Percentiles rank a stretch among this genome's conserved stretches.
These are phyloP conservation scores for Cladosporium austrohemisphaericum DNA, from an alignment of 2,329 filamentous ascomycete species.

Conservation along the genomic window DNA sequence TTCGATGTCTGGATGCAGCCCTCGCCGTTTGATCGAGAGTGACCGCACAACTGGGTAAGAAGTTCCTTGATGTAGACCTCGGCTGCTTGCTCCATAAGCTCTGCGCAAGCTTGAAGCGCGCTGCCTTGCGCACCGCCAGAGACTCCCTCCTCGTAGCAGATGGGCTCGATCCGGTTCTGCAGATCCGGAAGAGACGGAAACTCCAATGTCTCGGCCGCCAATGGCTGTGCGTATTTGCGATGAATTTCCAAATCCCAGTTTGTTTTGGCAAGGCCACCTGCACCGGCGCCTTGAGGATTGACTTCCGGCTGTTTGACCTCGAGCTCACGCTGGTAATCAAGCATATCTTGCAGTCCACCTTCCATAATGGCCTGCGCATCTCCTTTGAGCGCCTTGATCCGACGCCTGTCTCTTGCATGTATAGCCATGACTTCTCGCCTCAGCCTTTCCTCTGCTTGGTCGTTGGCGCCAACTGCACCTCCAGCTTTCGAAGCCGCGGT, in stretches of 20 bases:
- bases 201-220: slow-evolving; percentile 60
- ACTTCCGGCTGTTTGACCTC: slow-evolving; percentile 23
- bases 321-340: slow-evolving; percentile 29
- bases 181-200: slow-evolving; percentile 59
- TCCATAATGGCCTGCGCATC: slow-evolving; percentile 10
- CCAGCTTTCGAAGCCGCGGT: slow-evolving; percentile 61
- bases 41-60: slow-evolving; percentile 52
- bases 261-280: slow-evolving; percentile 31
- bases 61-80: slow-evolving; percentile 63
- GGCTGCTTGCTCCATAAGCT: slow-evolving; percentile 58
- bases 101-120: slow-evolving; percentile 47
- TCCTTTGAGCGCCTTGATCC: slow-evolving; percentile 38
- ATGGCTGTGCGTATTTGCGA: slow-evolving; percentile 60
- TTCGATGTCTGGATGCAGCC: slow-evolving; percentile 67
- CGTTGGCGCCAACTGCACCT: slow-evolving; percentile 49
- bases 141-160: slow-evolving; percentile 63
- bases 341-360: slow-evolving; percentile 25
- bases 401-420: slow-evolving; percentile 56
- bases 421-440: slow-evolving; percentile 64
- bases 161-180: slow-evolving; percentile 58
- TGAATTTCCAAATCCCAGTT: slow-evolving; percentile 63
- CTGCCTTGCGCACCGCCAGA: slow-evolving; percentile 39
- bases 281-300: slow-evolving; percentile 22
- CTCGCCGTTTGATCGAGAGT: slow-evolving; percentile 54
- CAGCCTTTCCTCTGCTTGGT: slow-evolving; percentile 59